Evolutionary conservation across 2,329 filamentous ascomycete genomes (phyloP), one percentile per base, ranked within the genome.

Genomic region (Trichoderma sp.): DNA sequence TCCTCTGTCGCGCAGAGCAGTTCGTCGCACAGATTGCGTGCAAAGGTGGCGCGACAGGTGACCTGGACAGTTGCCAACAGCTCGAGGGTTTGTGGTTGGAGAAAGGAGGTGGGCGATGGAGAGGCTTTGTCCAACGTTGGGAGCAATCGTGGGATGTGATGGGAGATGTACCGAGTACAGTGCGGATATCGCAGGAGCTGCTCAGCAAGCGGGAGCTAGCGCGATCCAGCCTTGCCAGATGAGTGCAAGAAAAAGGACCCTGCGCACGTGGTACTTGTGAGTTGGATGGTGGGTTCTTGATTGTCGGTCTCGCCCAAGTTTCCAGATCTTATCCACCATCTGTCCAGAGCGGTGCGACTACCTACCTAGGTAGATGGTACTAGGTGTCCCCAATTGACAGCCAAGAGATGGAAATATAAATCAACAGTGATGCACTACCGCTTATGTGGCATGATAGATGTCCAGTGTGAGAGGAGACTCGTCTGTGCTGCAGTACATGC

Each of bases 21-120:
- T 14, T 14, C 15, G 30, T 55, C 52, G 52, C 10, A 41, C 14
- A 9, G 34, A 3, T 39, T 39, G 28, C 10, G 15, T 39, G 15
- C 17, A 41, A 10, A n/a, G 12, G 6, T 1, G 28, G 47, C 57
- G 59, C 6, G 59, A n/a, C 24, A n/a, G 34, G 59, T 51, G 34
- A 39, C 34, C 34, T 39, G 17, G 52, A 28, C 28, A 45, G 41
- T 43, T 21, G 55, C 21, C 55, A 58, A 28, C 54, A 47, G 28
- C 12, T 54, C 39, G 21, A 34, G 12, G 21, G 2, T 44, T 15
- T 44, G 24, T 4, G 47, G 21, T 15, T 58, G 24, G 28, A 34
- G 21, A 15, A 24, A 45, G 52, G 24, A 44, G 52, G 28, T 48
- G 61, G 61, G 52, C 26, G 52, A 58, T 56, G 30, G n/a, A 54